Evolutionary conservation across 202 grass and related monocot species (phyloP), one percentile per base, ranked within the genome.

Genomic region (Setaria viridis): DNA sequence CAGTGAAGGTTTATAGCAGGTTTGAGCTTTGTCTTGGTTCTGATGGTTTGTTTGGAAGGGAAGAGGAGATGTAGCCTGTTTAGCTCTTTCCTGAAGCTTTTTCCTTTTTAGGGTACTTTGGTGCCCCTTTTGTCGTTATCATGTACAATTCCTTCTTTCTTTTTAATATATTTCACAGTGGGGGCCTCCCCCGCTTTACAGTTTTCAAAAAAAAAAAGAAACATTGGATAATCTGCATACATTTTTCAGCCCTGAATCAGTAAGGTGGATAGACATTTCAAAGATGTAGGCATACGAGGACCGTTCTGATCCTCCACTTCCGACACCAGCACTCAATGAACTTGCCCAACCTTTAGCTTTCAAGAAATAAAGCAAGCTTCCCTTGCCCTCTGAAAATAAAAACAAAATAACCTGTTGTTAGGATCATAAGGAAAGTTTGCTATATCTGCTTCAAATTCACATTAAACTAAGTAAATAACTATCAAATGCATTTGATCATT

Each of bases 271-370:
- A 80, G 91, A 92, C 76, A 99, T 93, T 77, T 88, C 82, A 87
- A 99, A 99, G 60, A 99, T 79, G 84, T 96, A 99, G 37, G 96
- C 96, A 72, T 92, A 89, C 5, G 93, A 94, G 51, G 93, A 99
- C 15, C 90, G 74, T 56, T 88, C 86, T 60, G 88, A 82, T 82
- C 96, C 96, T 79, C 90, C 90, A 76, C 68, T 91, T 74, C 87
- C 88, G 59, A 99, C 96, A 75, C 91, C 96, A 83, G 96, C 91
- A 84, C 87, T 89, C 76, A 94, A 82, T 75, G 96, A 88, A 87
- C 81, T 90, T 6, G 80, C 91, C 93, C 79, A 99, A 77, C 93
- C 93, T 88, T 92, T 95, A 92, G 86, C 84, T 89, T 99, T 99
- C 63, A 99, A 75, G 68, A 85, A 95, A 91, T 88, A 95, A 83